These are phyloP conservation scores for Candida vaughaniae DNA, from an alignment of 805 yeast species.

Conservation along the genomic window DNA sequence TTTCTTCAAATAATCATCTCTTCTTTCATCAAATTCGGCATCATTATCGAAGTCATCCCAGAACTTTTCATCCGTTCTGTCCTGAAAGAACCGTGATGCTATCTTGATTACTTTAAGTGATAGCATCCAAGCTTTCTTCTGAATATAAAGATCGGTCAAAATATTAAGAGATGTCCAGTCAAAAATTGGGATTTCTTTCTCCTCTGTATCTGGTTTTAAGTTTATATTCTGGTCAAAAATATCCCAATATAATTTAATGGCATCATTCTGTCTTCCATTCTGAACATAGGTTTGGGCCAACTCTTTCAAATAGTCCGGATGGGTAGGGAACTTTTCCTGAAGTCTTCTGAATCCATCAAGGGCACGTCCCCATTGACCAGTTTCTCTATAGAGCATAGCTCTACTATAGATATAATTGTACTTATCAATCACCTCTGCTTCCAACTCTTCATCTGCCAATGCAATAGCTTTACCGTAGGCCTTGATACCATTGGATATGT, in stretches of 20 bases:
- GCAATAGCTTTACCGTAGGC: constrained; percentile 53
- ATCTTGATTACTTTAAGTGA: constrained; percentile 67
- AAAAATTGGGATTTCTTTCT: constrained; percentile 47
- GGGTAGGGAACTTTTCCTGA: constrained; percentile 53
- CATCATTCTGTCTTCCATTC: constrained; percentile 66
- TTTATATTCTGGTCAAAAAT: constrained; percentile 59
- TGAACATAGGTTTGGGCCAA: constrained; percentile 51
- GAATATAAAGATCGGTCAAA: constrained; percentile 73
- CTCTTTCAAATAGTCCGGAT: constrained; percentile 59
- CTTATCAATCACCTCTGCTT: constrained; percentile 9
- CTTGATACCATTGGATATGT: constrained; percentile 71
- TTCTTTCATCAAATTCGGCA: constrained; percentile 77
- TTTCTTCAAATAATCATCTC: constrained; percentile 40
- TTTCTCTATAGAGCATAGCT: constrained; percentile 64
- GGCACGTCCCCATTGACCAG: constrained; percentile 68
- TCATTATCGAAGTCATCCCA: constrained; percentile 72
- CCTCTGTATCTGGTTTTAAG: constrained; percentile 15
- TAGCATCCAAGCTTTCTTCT: constrained; percentile 58
- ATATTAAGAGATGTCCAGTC: constrained; percentile 90
- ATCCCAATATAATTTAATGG: constrained; percentile 66
- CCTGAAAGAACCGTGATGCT: constrained; percentile 81
- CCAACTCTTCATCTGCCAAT: constrained; percentile 2
- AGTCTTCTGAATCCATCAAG: constrained; percentile 68
- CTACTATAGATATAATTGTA: constrained; percentile 54
- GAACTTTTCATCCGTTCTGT: constrained; percentile 59